phyloP scores from a whole-genome alignment of 768 basidiomycete species.

The Dioszegia hungarica region DNA sequence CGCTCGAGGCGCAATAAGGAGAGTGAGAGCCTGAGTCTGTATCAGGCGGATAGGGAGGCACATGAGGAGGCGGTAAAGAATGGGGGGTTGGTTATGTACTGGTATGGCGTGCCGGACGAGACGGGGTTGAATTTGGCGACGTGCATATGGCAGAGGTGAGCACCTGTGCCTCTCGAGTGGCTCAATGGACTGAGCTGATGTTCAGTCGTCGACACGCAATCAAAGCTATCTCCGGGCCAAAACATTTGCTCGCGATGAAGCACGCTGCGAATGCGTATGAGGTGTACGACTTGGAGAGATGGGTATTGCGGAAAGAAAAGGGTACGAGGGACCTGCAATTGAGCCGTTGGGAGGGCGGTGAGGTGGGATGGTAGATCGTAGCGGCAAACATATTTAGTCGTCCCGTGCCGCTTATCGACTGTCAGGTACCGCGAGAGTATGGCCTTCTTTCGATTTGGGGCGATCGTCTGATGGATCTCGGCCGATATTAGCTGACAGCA shows the following conservation, averaged over 20 bases:
- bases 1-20: slow-evolving; percentile 62
- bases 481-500: too few species aligned
- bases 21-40: slow-evolving; percentile 52
- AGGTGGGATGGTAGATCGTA: slow-evolving; percentile 63
- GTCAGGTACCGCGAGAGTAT: too few species aligned
- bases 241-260: slow-evolving; percentile 76
- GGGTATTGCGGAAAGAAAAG: slow-evolving; percentile 62
- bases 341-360: slow-evolving; percentile 59
- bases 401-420: too few species aligned
- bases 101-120: slow-evolving; percentile 78
- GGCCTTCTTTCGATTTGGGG: too few species aligned
- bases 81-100: slow-evolving; percentile 73
- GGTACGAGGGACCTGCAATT: slow-evolving; percentile 61
- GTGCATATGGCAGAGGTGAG: slow-evolving; percentile 68
- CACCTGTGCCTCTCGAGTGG: not conserved
- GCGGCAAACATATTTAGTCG: too few species aligned
- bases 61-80: slow-evolving; percentile 89
- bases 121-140: slow-evolving; percentile 87
- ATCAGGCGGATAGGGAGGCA: slow-evolving; percentile 77
- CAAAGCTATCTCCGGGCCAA: slow-evolving; percentile 70
- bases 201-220: slow-evolving; percentile 77
- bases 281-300: slow-evolving; percentile 69
- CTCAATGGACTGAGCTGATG: not conserved
- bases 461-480: too few species aligned
- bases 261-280: slow-evolving; percentile 66